Base-by-base conservation (phyloP, 176 grass and related monocot species). In the Miscanthus lutarioriparius region DNA sequence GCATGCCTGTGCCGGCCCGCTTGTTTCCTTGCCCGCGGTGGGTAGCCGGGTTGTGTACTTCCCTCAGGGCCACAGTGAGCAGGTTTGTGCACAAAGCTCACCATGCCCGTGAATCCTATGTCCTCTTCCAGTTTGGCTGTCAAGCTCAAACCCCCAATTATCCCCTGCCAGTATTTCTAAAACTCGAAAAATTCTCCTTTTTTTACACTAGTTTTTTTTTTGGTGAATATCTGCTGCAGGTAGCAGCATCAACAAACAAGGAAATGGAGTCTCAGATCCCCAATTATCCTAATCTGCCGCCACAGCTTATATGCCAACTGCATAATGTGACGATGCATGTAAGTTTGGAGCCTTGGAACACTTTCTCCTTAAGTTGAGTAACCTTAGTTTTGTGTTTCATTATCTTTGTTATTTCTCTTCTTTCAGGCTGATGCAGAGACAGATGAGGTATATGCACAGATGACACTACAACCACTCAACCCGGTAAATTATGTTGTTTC, bases 271-370 rank as follows among this genome's bases (percentile, higher is more conserved):
- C 89, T 33, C 96, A 99, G 83, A 95, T 98, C 48, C 96, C 96
- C 39, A 95, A 93, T 75, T 98, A 98, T 80, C 91, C 93, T 78
- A 93, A 88, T 79, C 74, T 95, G 82, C 96, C 96, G 48, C 87
- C 96, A 67, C 96, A 98, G 86, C 91, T 98, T 58, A 90, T 98
- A 62, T 98, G 96, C 80, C 96, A 98, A 51, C 81, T 98, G 64
- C 96, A 98, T 90, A 95, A 98, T 82, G 91, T 98, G 74, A 98
- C 96, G 20, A 98, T 98, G 96, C 96, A 98, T 84, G 96, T 98
- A 83, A 87, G 96, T 80, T 54, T 63, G 37, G 36, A n/a, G 22
- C 44, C 70, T 73, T 54, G 13, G 10, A 28, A 39, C 41, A 78
- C 40, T 37, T 47, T 13, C 62, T 69, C 13, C 11, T 47, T 51